Base-by-base conservation (phyloP, 371 early-diverging fungal genomes). In the Quaeritorhiza haematococci region DNA sequence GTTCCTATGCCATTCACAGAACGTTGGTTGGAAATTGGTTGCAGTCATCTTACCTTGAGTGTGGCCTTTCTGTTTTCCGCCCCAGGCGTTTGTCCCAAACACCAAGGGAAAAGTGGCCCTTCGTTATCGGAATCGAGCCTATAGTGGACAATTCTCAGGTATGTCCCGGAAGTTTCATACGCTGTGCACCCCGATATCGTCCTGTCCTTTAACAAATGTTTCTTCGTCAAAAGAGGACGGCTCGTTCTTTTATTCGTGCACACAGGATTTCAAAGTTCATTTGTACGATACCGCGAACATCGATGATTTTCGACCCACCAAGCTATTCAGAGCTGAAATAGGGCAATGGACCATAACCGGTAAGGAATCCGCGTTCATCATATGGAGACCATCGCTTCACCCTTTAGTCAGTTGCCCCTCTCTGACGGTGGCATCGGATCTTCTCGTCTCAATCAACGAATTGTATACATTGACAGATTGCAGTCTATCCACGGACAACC, bases 311-410 rank as follows among this genome's bases (percentile, higher is more conserved):
- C 47, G 13, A 56, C 44, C 41, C 21, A 62, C 19, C 64, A 61
- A 26, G 51, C 68, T 6, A 69, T 79, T 28, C 62, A 65, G n/a
- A 1, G 74, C 66, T 17, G 50, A 58, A 1, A 44, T 56, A 5
- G 80, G 81, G 3, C 67, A 51, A 19, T 80, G 83, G 84, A 83
- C 84, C 10, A 75, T 81, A 29, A 80, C 83, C 1, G 78, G 69
- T 55, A 63, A n/a, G n/a, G n/a, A n/a, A n/a, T n/a, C n/a, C 60
- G 41, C 62, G 62, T 23, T 45, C 24, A 24, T 24, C 6, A 30
- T 24, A 8, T 24, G 15, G 26, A 32, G 17, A 3, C 45, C n/a
- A n/a, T n/a, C n/a, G n/a, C n/a, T n/a, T n/a, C n/a, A n/a, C n/a
- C n/a, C n/a, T n/a, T n/a, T n/a, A n/a, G n/a, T n/a, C n/a, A n/a